Evolutionary conservation across 176 grass and related monocot genomes (phyloP).

Genomic region (Triticum monococcum): DNA sequence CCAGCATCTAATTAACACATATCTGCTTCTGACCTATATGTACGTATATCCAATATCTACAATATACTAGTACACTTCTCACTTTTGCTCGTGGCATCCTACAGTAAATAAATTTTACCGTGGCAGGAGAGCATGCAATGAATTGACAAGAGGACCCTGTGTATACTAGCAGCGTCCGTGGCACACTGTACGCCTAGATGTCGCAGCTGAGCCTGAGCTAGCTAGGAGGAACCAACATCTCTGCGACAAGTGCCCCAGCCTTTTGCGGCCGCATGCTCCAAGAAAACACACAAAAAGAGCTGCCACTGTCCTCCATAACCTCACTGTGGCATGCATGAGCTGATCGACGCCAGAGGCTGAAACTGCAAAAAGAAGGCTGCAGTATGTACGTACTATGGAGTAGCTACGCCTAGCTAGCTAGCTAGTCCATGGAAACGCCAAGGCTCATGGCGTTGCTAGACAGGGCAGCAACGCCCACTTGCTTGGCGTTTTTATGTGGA

Average conservation of each 20-base stretch:
- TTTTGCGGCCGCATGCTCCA: conserved; percentile 30
- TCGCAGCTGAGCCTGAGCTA: neutral
- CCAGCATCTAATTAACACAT: no score
- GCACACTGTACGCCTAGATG: neutral
- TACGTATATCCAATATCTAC: no score
- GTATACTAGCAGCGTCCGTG: neutral
- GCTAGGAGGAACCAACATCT: neutral
- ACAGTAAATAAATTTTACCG: neutral
- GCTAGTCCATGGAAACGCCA: conserved; percentile 3
- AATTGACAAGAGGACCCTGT: neutral
- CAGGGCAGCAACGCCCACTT: no score
- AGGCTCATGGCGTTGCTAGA: no score
- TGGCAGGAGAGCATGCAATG: neutral
- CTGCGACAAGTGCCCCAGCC: conserved; percentile 40
- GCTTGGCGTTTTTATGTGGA: no score
- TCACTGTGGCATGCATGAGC: conserved; percentile 19
- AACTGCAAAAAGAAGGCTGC: conserved; percentile 24
- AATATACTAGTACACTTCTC: neutral
- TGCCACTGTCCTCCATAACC: neutral
- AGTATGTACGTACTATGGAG: neutral
- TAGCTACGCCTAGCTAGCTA: neutral
- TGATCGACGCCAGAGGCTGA: conserved; percentile 31
- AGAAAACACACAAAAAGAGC: conserved; percentile 20
- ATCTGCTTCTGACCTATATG: no score
- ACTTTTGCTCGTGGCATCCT: neutral